These are phyloP conservation scores for Mycosphaerella sp. DNA, from an alignment of 2,329 filamentous ascomycete genomes.

Conservation along the genomic window DNA sequence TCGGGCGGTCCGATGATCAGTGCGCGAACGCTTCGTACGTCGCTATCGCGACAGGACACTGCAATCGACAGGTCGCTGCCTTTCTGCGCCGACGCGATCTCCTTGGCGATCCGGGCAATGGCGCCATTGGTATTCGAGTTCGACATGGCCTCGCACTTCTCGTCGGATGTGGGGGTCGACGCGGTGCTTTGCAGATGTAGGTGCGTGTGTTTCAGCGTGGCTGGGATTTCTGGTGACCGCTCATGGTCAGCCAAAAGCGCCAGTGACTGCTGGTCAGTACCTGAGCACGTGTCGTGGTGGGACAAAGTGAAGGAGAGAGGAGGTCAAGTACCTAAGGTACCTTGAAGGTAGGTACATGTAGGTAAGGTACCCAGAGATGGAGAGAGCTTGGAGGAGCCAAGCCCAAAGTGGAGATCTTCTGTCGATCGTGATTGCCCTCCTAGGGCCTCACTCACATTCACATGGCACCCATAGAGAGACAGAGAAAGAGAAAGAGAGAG, in stretches of 20 bases:
- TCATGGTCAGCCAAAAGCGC: not conserved
- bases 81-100: constrained; percentile 78
- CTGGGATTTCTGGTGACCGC: constrained; percentile 1
- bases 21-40: constrained; percentile 81
- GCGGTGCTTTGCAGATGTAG: not conserved
- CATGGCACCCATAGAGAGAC: no score
- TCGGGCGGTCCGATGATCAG: constrained; percentile 89
- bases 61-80: constrained; percentile 79
- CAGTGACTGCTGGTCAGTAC: not conserved
- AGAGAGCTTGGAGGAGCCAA: no score
- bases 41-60: constrained; percentile 77
- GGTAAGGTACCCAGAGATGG: no score
- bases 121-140: constrained; percentile 27
- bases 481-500: no score
- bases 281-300: not conserved
- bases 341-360: no score
- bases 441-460: no score
- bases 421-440: no score
- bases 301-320: not conserved
- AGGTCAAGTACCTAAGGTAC: no score
- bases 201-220: not conserved
- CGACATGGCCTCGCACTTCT: constrained; percentile 16
- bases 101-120: constrained; percentile 47
- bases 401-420: no score
- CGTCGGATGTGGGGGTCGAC: not conserved